Evolutionary conservation across 441 rosid genomes (phyloP), one percentile per base, ranked within the genome.

Genomic region (Pelargonium cotyledonis): DNA sequence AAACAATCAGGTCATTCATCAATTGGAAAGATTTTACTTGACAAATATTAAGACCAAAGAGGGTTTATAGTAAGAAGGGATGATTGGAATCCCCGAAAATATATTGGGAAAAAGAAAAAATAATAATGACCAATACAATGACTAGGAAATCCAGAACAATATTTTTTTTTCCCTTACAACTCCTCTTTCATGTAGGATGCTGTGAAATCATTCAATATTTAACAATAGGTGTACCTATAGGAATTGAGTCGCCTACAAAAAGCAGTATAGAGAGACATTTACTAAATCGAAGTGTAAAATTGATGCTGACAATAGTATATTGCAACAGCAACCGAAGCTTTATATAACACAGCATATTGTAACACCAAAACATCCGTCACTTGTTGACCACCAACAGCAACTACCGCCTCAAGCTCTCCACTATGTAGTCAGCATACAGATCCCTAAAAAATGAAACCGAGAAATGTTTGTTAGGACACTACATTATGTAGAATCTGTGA

Each of bases 321-420:
- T 70, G 62, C 10, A 29, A 31, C 16, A 44, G 12, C 29, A 57
- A 19, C 4, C 62, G 7, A 15, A 19, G 62, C 49, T 44, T 44
- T 44, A 9, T 12, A 12, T 44, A 23, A 23, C 26, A 23, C 26
- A 23, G 26, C 26, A 23, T 23, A 23, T 44, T 9, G 1, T 44
- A 57, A 49, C 18, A 57, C 19, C 9, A 18, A 23, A 65, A 35
- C 58, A 44, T 26, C 63, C 12, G 11, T 65, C 26, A 61, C 9
- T 67, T 60, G 9, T 14, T 41, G 10, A 23, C 21, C 63, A 46
- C 64, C 64, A 19, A 21, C 64, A 63, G 66, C 53, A 35, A 74
- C 86, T 89, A 94, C 80, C 94, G 84, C 86, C 99, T 88, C 75
- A 94, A 80, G 83, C 86, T 88, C 85, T 94, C 97, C 76, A 94